A percentile compares a stretch with the other conserved stretches of the same genome.
These are phyloP conservation scores for Rhinocladiella similis DNA, from an alignment of 2,329 filamentous ascomycete genomes.

Conservation along the genomic window DNA sequence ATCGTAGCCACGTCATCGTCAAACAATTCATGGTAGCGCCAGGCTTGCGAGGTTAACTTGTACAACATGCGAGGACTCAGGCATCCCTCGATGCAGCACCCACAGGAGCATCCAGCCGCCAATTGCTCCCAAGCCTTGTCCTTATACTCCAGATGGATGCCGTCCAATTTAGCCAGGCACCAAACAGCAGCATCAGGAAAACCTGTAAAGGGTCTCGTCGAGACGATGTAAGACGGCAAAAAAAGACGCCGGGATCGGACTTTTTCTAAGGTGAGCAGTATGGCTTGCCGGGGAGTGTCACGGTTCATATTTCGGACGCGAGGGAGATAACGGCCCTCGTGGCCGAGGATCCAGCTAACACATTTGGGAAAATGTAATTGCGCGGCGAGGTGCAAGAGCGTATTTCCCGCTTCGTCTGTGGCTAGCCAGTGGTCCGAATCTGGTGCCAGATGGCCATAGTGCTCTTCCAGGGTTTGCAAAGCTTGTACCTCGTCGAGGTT, in stretches of 20 bases:
- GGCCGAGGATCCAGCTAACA: constrained; percentile 32
- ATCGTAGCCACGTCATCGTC: background rate
- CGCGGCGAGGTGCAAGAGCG: constrained; percentile 32
- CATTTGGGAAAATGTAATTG: constrained; percentile 26
- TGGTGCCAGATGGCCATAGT: background rate
- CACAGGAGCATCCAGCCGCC: constrained; percentile 42
- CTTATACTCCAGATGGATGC: background rate
- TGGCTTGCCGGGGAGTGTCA: constrained; percentile 36
- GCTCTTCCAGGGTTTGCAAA: background rate
- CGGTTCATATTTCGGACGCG: constrained; percentile 32
- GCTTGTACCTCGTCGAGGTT: background rate
- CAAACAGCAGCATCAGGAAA: constrained; percentile 34
- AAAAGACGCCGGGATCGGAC: constrained; percentile 27
- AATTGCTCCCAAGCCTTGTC: constrained; percentile 29
- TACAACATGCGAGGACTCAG: constrained; percentile 39
- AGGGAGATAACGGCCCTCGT: constrained; percentile 7
- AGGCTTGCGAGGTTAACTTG: constrained; percentile 32
- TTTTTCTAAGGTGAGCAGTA: constrained; percentile 33
- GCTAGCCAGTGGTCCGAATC: constrained; percentile 8
- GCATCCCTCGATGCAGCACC: constrained; percentile 38
- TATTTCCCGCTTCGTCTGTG: constrained; percentile 24
- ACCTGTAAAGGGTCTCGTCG: constrained; percentile 23
- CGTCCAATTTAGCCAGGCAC: constrained; percentile 32
- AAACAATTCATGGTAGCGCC: background rate
- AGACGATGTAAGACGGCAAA: constrained; percentile 9